Conservation (phyloP, 2,329 filamentous ascomycete species). For the Aureobasidium musti region DNA sequence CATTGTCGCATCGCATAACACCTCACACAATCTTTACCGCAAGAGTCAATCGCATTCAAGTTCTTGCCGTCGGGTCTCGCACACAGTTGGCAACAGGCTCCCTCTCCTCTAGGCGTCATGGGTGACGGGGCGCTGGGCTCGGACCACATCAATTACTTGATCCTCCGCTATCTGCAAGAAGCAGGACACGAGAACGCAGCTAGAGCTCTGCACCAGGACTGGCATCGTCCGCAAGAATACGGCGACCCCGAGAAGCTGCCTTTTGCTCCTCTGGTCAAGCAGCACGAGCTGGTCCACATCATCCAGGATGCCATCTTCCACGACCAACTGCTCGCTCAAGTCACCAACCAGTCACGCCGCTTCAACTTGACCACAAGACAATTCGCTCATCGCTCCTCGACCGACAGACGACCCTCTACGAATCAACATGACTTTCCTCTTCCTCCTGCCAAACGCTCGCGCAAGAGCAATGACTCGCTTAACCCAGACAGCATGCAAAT, state of each 20-base stretch:
- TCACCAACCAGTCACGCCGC: slow-evolving; percentile 30
- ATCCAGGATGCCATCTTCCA: slow-evolving; percentile 63
- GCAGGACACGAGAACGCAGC: slow-evolving; percentile 44
- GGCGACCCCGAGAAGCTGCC: slow-evolving; percentile 60
- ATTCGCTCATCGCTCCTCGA: slow-evolving; percentile 1
- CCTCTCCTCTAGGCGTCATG: slow-evolving; percentile 37
- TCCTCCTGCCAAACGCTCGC: slow-evolving; percentile 39
- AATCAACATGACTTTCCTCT: slow-evolving; percentile 39
- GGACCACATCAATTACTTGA: slow-evolving; percentile 69
- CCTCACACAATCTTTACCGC: background rate
- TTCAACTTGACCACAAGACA: slow-evolving; percentile 28
- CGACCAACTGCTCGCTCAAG: slow-evolving; percentile 42
- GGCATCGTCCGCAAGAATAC: slow-evolving; percentile 51
- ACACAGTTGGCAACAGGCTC: background rate
- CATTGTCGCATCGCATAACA: slow-evolving; percentile 12
- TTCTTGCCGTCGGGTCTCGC: background rate
- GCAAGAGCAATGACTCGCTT: slow-evolving; percentile 39
- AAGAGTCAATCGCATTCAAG: slow-evolving; percentile 6
- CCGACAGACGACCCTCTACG: background rate
- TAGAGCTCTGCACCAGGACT: slow-evolving; percentile 62
- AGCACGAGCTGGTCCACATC: slow-evolving; percentile 61
- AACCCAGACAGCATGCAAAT: slow-evolving; percentile 54
- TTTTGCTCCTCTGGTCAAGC: slow-evolving; percentile 61
- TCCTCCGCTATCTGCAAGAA: slow-evolving; percentile 61
- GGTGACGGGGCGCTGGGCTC: slow-evolving; percentile 50